Percentiles rank a stretch among this genome's conserved stretches.
Evolutionary conservation across 2,329 filamentous ascomycete genomes (phyloP).

Genomic region (Bipolaris cookei): DNA sequence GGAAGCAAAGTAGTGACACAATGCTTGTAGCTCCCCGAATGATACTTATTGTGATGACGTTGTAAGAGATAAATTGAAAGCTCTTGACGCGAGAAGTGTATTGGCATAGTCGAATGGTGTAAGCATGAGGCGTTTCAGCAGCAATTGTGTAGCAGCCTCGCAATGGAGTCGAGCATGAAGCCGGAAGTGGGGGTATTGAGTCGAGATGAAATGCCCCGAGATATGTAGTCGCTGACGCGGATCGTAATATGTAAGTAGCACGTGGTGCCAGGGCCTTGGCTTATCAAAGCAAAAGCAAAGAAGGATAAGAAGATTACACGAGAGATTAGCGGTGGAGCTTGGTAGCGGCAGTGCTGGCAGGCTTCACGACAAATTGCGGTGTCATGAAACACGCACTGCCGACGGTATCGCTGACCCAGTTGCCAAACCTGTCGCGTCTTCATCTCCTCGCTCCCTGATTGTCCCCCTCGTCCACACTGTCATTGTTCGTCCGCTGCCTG

Average conservation of each 20-base stretch:
- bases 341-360: constrained; percentile 23
- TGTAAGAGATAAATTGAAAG: background rate
- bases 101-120: background rate
- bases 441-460: constrained; percentile 24
- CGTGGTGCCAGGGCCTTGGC: background rate
- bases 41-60: background rate
- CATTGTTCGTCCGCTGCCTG: background rate
- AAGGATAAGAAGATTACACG: constrained; percentile 1
- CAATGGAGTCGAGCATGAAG: background rate
- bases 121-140: background rate
- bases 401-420: constrained; percentile 18
- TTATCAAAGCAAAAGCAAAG: constrained; percentile 2
- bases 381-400: constrained; percentile 33
- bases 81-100: background rate
- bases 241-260: constrained; percentile 6
- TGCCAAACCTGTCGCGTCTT: constrained; percentile 19
- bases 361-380: constrained; percentile 29
- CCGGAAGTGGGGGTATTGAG: background rate
- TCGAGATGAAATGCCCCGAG: background rate
- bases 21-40: background rate
- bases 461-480: background rate
- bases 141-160: background rate
- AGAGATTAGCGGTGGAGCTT: constrained; percentile 15
- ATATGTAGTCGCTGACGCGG: background rate
- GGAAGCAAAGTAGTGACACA: background rate